Evolutionary conservation across 2,329 filamentous ascomycete genomes (phyloP).

Genomic region (Mycosphaerella sp.): DNA sequence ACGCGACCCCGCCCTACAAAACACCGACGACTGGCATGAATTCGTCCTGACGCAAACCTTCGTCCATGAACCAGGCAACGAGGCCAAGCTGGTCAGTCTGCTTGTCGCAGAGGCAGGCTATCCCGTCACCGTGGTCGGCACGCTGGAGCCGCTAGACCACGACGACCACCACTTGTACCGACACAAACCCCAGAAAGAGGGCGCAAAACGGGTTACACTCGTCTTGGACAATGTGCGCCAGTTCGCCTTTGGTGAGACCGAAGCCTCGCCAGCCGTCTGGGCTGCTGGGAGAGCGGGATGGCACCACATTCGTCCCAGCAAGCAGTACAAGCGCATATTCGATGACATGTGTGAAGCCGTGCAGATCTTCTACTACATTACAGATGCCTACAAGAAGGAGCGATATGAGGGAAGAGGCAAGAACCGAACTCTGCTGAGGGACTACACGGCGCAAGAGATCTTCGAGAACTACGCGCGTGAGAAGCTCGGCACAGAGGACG

Average conservation of each 20-base stretch:
- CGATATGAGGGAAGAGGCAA: conserved; percentile 34
- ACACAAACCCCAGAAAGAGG: conserved; percentile 10
- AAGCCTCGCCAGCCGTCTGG: conserved; percentile 57
- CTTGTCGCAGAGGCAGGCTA: conserved; percentile 55
- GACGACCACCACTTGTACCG: conserved; percentile 33
- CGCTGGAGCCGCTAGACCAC: conserved; percentile 46
- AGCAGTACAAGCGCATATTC: conserved; percentile 51
- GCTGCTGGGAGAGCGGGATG: conserved; percentile 58
- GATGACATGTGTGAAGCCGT: conserved; percentile 58
- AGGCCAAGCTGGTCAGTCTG: conserved; percentile 49
- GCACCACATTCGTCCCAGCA: conserved; percentile 59
- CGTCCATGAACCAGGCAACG: conserved; percentile 35
- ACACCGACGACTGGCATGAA: conserved; percentile 51
- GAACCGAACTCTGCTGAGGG: conserved; percentile 23
- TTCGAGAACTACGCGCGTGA: conserved; percentile 34
- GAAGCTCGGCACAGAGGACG: conserved; percentile 19
- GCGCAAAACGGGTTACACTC: conserved; percentile 34
- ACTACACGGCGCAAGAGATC: conserved; percentile 35
- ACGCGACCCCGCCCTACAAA: conserved; percentile 36
- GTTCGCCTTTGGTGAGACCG: conserved; percentile 48
- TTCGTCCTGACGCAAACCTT: conserved; percentile 57
- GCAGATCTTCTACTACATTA: conserved; percentile 56
- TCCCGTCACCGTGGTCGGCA: conserved; percentile 57
- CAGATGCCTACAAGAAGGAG: conserved; percentile 47
- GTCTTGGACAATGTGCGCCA: conserved; percentile 49